Evolutionary conservation across 768 basidiomycete species (phyloP).

Genomic region (Russula sp.): DNA sequence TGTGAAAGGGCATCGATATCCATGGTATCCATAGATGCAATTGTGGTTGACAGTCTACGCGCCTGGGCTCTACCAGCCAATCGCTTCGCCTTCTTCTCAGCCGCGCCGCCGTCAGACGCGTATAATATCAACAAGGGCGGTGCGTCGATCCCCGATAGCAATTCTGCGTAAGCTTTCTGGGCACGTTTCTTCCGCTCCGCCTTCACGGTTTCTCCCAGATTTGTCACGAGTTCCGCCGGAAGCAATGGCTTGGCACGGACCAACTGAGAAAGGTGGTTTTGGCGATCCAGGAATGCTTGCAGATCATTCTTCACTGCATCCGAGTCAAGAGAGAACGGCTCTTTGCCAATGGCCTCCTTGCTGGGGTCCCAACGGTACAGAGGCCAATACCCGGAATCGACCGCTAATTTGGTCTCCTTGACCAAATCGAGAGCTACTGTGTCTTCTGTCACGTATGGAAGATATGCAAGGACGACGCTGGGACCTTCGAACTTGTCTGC

Average conservation of each 20-base stretch:
- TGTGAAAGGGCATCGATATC: conserved; percentile 66
- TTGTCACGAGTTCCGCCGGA: conserved; percentile 76
- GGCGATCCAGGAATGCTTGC: conserved; percentile 87
- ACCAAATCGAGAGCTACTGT: conserved; percentile 78
- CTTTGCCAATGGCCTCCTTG: conserved; percentile 66
- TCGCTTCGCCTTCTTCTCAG: conserved; percentile 92
- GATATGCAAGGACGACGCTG: conserved; percentile 87
- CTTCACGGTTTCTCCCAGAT: conserved; percentile 76
- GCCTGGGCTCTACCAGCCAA: conserved; percentile 79
- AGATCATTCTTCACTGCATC: conserved; percentile 92
- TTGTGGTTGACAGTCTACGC: conserved; percentile 71
- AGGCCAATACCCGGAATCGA: conserved; percentile 97
- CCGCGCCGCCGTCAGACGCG: conserved; percentile 90
- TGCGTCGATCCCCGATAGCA: conserved; percentile 82
- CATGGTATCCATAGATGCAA: conserved; percentile 77
- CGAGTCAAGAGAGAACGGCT: conserved; percentile 90
- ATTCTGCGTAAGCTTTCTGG: conserved; percentile 74
- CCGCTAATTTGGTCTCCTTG: conserved; percentile 95
- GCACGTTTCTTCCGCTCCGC: conserved; percentile 80
- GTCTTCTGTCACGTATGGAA: conserved; percentile 79
- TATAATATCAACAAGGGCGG: conserved; percentile 88
- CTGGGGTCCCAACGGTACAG: conserved; percentile 96
- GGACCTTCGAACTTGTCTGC: conserved; percentile 89
- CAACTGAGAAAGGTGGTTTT: conserved; percentile 95
- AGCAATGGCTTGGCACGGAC: conserved; percentile 74